phyloP scores from a whole-genome alignment of 805 yeast species.

The Komagataella pseudopastoris region DNA sequence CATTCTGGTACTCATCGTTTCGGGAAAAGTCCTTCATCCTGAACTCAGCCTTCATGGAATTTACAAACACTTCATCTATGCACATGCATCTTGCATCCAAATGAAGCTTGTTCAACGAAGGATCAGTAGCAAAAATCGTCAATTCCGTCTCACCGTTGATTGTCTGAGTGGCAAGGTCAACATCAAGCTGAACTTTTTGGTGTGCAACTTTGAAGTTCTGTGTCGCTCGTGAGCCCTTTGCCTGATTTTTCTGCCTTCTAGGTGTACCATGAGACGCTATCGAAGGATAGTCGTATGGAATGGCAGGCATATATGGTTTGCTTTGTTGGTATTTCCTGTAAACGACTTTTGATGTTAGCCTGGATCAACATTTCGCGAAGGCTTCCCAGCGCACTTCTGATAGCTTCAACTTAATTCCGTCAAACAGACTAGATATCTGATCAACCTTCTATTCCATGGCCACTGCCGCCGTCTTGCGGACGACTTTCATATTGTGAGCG shows the following conservation, averaged over 20 bases:
- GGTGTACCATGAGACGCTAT: conserved; percentile 13
- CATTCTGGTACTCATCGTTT: conserved; percentile 21
- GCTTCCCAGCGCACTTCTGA: neutral
- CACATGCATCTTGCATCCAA: conserved; percentile 73
- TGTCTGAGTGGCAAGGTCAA: conserved; percentile 50
- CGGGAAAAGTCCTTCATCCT: conserved; percentile 36
- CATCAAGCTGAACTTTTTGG: conserved; percentile 69
- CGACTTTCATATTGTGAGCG: neutral
- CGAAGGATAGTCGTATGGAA: conserved; percentile 8
- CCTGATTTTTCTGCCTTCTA: conserved; percentile 11
- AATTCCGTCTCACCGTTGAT: conserved; percentile 72
- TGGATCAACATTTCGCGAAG: neutral
- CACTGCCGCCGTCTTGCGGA: neutral
- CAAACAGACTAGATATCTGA: no score
- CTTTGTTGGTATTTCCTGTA: neutral
- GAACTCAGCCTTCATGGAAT: conserved; percentile 43
- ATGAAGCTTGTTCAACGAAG: conserved; percentile 40
- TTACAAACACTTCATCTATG: conserved; percentile 52
- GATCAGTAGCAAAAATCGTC: conserved; percentile 59
- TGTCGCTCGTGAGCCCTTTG: conserved; percentile 11
- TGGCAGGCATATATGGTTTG: neutral
- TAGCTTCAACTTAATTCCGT: no score
- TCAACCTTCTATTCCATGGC: neutral
- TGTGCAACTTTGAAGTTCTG: conserved; percentile 66
- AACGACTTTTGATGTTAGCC: neutral